Conservation (phyloP, 108 stramenopile genomes). For the Stephanodiscus triporus region DNA sequence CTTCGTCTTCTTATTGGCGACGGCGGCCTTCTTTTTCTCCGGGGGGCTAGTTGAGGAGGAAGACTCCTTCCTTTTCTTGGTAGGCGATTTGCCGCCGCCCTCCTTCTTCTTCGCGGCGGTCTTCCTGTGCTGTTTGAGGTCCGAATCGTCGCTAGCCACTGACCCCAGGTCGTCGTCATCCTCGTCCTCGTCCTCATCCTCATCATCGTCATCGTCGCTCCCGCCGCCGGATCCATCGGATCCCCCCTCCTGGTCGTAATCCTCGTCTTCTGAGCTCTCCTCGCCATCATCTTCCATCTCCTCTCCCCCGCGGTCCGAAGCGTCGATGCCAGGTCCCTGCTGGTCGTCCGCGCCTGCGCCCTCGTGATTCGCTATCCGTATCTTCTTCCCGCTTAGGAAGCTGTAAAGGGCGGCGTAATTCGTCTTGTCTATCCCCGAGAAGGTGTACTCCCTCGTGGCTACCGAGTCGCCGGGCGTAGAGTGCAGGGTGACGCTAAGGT, state of each 20-base stretch:
- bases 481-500: constrained; percentile 82
- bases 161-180: constrained; percentile 61
- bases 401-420: constrained; percentile 87
- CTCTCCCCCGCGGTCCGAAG: constrained; percentile 72
- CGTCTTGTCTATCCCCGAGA: constrained; percentile 88
- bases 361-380: constrained; percentile 93
- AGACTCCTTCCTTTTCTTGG: constrained; percentile 20
- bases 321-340: constrained; percentile 25
- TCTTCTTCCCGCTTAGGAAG: constrained; percentile 87
- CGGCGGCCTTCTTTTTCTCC: constrained; percentile 19
- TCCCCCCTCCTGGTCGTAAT: constrained; percentile 55
- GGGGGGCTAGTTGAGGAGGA: neutral
- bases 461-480: constrained; percentile 53
- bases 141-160: constrained; percentile 46
- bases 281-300: constrained; percentile 37
- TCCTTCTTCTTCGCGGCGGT: constrained; percentile 38
- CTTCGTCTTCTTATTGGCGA: constrained; percentile 33
- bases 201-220: constrained; percentile 64
- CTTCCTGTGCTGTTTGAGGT: constrained; percentile 47
- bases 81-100: neutral
- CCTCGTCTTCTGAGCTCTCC: constrained; percentile 70
- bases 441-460: constrained; percentile 82
- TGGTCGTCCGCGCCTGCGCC: constrained; percentile 36
- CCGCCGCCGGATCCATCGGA: constrained; percentile 68
- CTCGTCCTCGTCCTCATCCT: constrained; percentile 44